Percentiles rank a stretch among this genome's conserved stretches.
Evolutionary conservation across 106 monocot species (phyloP).

Genomic region (Ottelia alismoides): DNA sequence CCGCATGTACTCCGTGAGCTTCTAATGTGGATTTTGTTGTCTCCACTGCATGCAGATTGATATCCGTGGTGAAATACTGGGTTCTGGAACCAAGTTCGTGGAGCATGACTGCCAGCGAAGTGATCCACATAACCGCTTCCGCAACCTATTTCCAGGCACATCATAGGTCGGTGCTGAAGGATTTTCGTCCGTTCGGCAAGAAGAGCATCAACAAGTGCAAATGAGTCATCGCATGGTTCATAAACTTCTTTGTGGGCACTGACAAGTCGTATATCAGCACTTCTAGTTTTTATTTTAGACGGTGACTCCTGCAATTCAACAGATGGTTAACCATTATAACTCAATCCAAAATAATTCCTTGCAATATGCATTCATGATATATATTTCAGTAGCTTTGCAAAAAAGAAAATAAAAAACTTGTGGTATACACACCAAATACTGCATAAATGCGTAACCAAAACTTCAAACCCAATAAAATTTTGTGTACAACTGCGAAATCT

Average conservation of each 20-base stretch:
- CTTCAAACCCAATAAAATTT: too few species aligned
- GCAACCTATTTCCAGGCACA: constrained; percentile 80
- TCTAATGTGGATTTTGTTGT: constrained; percentile 47
- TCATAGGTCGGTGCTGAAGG: constrained; percentile 37
- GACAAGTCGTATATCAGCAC: constrained; percentile 64
- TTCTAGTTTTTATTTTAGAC: constrained; percentile 21
- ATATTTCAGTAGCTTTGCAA: too few species aligned
- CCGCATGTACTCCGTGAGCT: constrained; percentile 71
- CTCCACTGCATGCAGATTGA: constrained; percentile 63
- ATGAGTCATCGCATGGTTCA: constrained; percentile 95
- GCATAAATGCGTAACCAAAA: too few species aligned
- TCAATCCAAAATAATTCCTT: too few species aligned
- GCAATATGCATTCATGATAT: too few species aligned
- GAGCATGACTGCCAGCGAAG: constrained; percentile 88
- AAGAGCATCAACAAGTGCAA: constrained; percentile 85
- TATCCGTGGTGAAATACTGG: constrained; percentile 81
- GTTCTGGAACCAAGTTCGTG: constrained; percentile 14
- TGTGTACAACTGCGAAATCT: too few species aligned
- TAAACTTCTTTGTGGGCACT: constrained; percentile 74
- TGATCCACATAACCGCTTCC: constrained; percentile 89
- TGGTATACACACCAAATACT: too few species aligned
- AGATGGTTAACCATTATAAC: too few species aligned
- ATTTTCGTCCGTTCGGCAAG: constrained; percentile 63
- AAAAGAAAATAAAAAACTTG: too few species aligned
- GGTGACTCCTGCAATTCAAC: constrained; percentile 3